Evolutionary conservation across 1,139 yeast genomes (phyloP), one percentile per base, ranked within the genome.

Genomic region (Hansenula sp.): DNA sequence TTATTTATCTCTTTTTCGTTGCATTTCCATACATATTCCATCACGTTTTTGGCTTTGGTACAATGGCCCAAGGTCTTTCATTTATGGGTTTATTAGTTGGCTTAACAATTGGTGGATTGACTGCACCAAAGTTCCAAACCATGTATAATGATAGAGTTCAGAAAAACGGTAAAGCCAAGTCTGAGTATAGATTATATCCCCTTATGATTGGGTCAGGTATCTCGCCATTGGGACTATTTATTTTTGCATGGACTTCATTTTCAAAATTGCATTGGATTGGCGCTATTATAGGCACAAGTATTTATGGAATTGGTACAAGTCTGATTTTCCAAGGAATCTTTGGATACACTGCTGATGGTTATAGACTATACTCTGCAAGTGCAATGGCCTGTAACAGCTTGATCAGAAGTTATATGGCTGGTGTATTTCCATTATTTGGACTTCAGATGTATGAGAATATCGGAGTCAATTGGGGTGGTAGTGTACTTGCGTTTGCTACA

Each of bases 371-470:
- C 47, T 79, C 89, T 11, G 95, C 96, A 0, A 79, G 89, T 11
- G 94, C 89, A 1, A 70, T 86, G 60, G 95, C 94, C 6, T 89
- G 90, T 11, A 85, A 82, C 57, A 79, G 86, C 27, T 73, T 86
- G 46, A 65, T 81, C 41, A 71, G 96, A 55, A 80, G 85, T 42
- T 53, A 75, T 3, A 66, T 82, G 65, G 88, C 89, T 6, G 84
- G 86, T 8, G 77, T 83, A 1, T 85, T 88, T 64, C 95, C 95
- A 2, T 64, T 87, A 31, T 86, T 86, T 59, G 78, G 83, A 2
- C 66, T 75, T 20, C 75, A 75, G 43, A 65, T 84, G 68, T 80
- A 73, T 57, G 56, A 61, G 37, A 62, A 60, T 1, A 65, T 79
- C 46, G 89, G 85, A 0, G 69, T 73, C 3, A 66, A 66, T 39